Evolutionary conservation across 2,329 filamentous ascomycete genomes (phyloP).

Genomic region (Ascomycota sp.): DNA sequence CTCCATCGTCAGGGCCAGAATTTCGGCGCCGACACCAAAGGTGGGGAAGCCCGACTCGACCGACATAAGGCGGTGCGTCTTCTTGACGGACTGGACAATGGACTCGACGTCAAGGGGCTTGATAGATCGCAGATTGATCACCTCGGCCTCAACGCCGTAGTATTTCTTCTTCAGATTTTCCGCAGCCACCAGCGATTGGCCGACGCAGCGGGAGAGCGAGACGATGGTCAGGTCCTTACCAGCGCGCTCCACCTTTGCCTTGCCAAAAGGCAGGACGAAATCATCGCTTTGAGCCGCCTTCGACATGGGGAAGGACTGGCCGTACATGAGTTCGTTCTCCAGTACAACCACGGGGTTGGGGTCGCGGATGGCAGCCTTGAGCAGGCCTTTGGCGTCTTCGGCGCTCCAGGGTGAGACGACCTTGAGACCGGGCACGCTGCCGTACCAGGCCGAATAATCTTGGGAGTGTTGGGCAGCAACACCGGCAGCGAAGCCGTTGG

Average conservation of each 20-base stretch:
- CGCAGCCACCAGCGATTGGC: slow-evolving; percentile 72
- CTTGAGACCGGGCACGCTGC: slow-evolving; percentile 92
- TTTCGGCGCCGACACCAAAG: slow-evolving; percentile 82
- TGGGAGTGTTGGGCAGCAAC: slow-evolving; percentile 97
- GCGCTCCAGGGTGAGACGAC: slow-evolving; percentile 91
- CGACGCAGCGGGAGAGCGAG: slow-evolving; percentile 83
- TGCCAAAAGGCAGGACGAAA: slow-evolving; percentile 93
- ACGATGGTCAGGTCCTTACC: slow-evolving; percentile 96
- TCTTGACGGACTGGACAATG: slow-evolving; percentile 95
- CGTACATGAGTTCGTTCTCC: slow-evolving; percentile 84
- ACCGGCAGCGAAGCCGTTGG: slow-evolving; percentile 92
- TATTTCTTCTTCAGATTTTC: slow-evolving; percentile 91
- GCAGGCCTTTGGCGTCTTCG: slow-evolving; percentile 92
- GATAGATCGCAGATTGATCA: slow-evolving; percentile 93
- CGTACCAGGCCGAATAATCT: slow-evolving; percentile 98
- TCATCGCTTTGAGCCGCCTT: slow-evolving; percentile 89
- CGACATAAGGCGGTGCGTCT: slow-evolving; percentile 77
- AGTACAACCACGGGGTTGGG: slow-evolving; percentile 90
- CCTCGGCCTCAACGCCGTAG: slow-evolving; percentile 88
- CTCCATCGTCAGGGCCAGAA: slow-evolving; percentile 87
- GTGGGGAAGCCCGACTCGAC: slow-evolving; percentile 94
- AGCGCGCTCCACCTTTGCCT: slow-evolving; percentile 94
- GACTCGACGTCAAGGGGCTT: slow-evolving; percentile 92
- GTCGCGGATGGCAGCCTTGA: slow-evolving; percentile 95
- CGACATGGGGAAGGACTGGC: slow-evolving; percentile 89